Base-by-base conservation (phyloP, 495 filamentous ascomycete genomes). In the Neurospora sp. region DNA sequence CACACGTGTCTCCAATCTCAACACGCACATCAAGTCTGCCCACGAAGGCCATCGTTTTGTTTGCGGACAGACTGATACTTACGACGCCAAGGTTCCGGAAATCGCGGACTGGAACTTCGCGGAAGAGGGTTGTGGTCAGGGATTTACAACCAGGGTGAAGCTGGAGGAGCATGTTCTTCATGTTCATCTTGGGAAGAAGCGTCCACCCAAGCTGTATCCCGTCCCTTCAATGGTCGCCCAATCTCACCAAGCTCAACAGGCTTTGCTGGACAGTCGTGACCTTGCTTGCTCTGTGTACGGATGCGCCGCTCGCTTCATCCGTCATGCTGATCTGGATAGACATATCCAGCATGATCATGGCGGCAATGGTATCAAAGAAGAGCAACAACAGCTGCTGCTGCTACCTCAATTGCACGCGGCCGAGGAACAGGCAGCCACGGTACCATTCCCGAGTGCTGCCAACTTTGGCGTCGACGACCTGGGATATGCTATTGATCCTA, bases 81-180 rank as follows among this genome's bases (percentile, higher is more conserved):
- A 92, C 1, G 86, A 82, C 31, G 85, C 86, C 9, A 86, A 85
- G n/a, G 14, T 37, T 27, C 27, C 53, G 12, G 88, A 88, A 59
- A 81, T 94, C 1, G 78, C 78, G 6, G 82, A 83, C n/a, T 95
- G 92, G 91, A 83, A 88, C 72, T 87, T 86, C 74, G 68, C 42
- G 37, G 79, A 87, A 40, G 82, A 86, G 71, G 92, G 91, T 3
- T 97, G 94, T 76, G 91, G 89, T 0, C 85, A 87, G 69, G 83
- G 83, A 20, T 94, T 93, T 74, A 83, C 84, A 35, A 89, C 89
- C 73, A 94, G 94, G 79, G 82, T 86, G n/a, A 89, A 87, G 69
- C 84, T 97, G 0, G 92, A 94, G 81, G 91, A 93, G 68, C 94
- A 97, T 75, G 85, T 96, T 45, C 89, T 92, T 27, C 92, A 88